These are phyloP conservation scores for Phytopythium litorale DNA, from an alignment of 352 stramenopile genomes.

Conservation along the genomic window DNA sequence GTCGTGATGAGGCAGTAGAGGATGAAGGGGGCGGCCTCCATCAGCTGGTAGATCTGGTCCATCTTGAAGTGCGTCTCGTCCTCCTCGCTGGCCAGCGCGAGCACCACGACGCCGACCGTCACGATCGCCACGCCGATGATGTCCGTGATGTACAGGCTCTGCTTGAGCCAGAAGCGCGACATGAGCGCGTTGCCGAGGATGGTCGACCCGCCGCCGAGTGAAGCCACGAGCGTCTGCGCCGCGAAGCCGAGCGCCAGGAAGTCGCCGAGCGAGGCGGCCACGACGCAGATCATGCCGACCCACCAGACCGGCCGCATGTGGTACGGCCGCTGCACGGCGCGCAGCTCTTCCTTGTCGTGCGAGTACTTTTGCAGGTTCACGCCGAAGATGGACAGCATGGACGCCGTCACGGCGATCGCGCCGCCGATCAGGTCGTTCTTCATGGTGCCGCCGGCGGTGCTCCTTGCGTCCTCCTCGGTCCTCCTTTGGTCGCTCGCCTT, in stretches of 20 bases:
- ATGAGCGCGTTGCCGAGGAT: constrained; percentile 85
- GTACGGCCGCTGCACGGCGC: constrained; percentile 71
- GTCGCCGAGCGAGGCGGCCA: constrained; percentile 77
- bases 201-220: constrained; percentile 74
- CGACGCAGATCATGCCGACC: constrained; percentile 85
- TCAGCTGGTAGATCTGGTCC: constrained; percentile 82
- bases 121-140: constrained; percentile 72
- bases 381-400: constrained; percentile 86
- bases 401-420: constrained; percentile 65
- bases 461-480: not conserved
- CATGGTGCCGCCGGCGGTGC: constrained; percentile 19
- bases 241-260: constrained; percentile 86
- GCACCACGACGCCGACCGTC: constrained; percentile 72
- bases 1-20: constrained; percentile 80
- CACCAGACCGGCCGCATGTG: constrained; percentile 82
- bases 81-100: constrained; percentile 68
- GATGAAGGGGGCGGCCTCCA: constrained; percentile 77
- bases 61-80: constrained; percentile 81
- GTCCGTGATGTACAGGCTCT: constrained; percentile 84
- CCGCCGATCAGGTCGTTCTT: constrained; percentile 78
- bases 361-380: constrained; percentile 92
- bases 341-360: constrained; percentile 80
- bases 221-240: constrained; percentile 82
- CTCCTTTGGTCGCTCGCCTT: too few relatives aligned
- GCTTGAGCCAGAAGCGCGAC: constrained; percentile 85